These are phyloP conservation scores for Takashimella tepidaria DNA, from an alignment of 1,284 basidiomycete species.

Conservation along the genomic window DNA sequence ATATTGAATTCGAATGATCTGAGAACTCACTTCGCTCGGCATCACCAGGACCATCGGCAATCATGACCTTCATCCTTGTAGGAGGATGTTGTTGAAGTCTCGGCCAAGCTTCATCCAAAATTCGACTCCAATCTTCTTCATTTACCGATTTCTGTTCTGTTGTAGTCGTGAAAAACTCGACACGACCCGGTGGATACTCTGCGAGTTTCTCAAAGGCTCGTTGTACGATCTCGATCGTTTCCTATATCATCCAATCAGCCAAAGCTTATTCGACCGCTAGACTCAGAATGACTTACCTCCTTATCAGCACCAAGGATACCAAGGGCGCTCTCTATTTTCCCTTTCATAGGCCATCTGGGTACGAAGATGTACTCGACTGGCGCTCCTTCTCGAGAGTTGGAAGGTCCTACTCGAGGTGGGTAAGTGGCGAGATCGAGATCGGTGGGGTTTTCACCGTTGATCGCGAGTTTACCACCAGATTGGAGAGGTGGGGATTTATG, in stretches of 20 bases:
- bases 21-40: constrained; percentile 15
- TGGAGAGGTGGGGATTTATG: background rate
- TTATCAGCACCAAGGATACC: constrained; percentile 20
- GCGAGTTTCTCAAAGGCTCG: constrained; percentile 15
- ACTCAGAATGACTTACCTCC: constrained; percentile 17
- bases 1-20: too few relatives aligned
- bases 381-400: background rate
- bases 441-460: background rate
- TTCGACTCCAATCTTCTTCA: constrained; percentile 13
- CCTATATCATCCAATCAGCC: constrained; percentile 7
- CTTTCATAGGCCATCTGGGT: constrained; percentile 21
- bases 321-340: constrained; percentile 15
- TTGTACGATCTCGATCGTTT: constrained; percentile 22
- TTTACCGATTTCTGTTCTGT: constrained; percentile 1
- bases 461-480: too few relatives aligned
- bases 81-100: constrained; percentile 16
- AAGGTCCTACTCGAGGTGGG: background rate
- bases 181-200: constrained; percentile 15
- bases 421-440: background rate
- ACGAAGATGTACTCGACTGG: constrained; percentile 16
- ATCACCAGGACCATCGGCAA: constrained; percentile 23
- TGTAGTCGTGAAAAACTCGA: constrained; percentile 19
- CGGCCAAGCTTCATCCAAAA: constrained; percentile 27
- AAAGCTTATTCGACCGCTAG: too few relatives aligned
- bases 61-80: constrained; percentile 11